Percentiles rank a stretch among this genome's conserved stretches.
phyloP scores from a whole-genome alignment of 257 asterid species.

The Eucommia ulmoides region DNA sequence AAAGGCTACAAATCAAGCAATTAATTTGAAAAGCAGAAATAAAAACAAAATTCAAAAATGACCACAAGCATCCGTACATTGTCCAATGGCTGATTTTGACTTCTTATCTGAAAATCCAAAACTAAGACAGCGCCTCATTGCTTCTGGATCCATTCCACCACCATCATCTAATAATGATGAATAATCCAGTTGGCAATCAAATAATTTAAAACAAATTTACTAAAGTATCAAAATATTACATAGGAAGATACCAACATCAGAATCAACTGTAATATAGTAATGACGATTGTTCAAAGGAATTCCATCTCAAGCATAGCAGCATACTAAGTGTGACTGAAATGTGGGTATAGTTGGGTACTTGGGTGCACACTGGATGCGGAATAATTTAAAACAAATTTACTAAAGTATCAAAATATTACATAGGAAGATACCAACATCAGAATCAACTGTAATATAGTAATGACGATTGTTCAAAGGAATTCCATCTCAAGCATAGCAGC shows the following conservation, averaged over 20 bases:
- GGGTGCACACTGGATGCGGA: no score
- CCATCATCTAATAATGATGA: conserved; percentile 62
- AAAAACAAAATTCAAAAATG: conserved; percentile 1
- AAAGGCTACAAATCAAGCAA: conserved; percentile 23
- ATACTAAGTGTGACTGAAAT: no score
- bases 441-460: no score
- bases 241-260: conserved; percentile 5
- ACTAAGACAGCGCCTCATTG: conserved; percentile 77
- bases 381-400: conserved; percentile 8
- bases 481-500: no score
- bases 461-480: no score
- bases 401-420: conserved; percentile 7
- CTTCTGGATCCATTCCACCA: conserved; percentile 86
- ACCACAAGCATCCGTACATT: conserved; percentile 37
- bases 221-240: conserved; percentile 7
- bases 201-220: conserved; percentile 8
- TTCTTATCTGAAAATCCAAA: conserved; percentile 89
- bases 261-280: no score
- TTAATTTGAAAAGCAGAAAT: conserved; percentile 7
- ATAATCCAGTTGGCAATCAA: conserved; percentile 14
- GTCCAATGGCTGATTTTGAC: conserved; percentile 61
- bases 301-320: no score
- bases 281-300: no score
- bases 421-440: conserved; percentile 5
- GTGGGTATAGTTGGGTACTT: no score